Conservation (phyloP, 2,329 filamentous ascomycete genomes). For the Cercospora zeae-maydis region DNA sequence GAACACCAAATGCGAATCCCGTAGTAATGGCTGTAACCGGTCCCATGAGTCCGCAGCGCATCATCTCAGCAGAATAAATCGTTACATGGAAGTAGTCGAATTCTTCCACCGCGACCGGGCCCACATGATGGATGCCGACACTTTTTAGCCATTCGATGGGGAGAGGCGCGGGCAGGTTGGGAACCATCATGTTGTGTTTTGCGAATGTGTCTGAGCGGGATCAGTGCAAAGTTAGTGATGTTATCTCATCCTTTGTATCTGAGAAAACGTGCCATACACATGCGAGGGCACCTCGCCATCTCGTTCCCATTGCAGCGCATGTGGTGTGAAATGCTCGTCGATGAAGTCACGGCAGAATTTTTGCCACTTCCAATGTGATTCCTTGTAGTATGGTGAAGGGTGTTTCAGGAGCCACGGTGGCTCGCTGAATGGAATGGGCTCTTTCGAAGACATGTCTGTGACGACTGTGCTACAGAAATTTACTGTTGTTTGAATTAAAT, state of each 20-base stretch:
- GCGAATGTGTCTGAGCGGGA: constrained; percentile 55
- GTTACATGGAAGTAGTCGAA: constrained; percentile 86
- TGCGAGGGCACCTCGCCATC: neutral
- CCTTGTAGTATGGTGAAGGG: constrained; percentile 80
- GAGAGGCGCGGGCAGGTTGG: constrained; percentile 73
- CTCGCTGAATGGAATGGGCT: constrained; percentile 52
- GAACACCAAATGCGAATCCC: neutral
- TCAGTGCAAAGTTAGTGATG: constrained; percentile 28
- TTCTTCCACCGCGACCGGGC: constrained; percentile 69
- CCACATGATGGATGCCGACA: constrained; percentile 66
- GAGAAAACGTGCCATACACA: neutral
- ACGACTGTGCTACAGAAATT: neutral
- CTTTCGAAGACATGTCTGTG: neutral
- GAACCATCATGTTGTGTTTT: constrained; percentile 68
- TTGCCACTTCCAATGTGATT: constrained; percentile 66
- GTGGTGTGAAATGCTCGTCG: constrained; percentile 65
- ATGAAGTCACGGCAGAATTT: constrained; percentile 68
- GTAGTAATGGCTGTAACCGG: constrained; percentile 72
- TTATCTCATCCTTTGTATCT: neutral
- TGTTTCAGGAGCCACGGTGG: constrained; percentile 72
- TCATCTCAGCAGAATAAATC: constrained; percentile 68
- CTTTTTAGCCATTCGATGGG: constrained; percentile 72
- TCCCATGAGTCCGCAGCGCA: constrained; percentile 72
- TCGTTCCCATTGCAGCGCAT: constrained; percentile 71
- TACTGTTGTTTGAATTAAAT: neutral